Evolutionary conservation across 2,329 filamentous ascomycete genomes (phyloP).

Genomic region (Xylaria polymorpha): DNA sequence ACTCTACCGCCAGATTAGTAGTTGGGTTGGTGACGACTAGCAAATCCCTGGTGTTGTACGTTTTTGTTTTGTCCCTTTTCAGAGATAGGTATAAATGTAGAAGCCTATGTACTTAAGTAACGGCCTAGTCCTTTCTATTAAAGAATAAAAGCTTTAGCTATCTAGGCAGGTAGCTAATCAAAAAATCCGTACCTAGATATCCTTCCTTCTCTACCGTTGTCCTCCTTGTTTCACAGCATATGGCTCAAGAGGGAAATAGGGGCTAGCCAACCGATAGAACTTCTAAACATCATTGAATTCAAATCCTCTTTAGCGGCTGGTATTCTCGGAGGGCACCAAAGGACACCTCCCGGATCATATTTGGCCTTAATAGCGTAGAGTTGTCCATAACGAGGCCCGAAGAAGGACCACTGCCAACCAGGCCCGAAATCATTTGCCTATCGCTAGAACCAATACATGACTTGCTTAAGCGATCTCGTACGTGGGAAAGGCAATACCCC

Average conservation of each 20-base stretch:
- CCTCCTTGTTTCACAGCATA: too few relatives aligned
- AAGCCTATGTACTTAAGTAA: too few relatives aligned
- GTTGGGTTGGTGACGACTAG: conserved; percentile 52
- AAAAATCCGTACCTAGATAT: too few relatives aligned
- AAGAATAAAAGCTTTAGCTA: too few relatives aligned
- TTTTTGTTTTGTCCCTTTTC: too few relatives aligned
- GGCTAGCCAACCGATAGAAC: too few relatives aligned
- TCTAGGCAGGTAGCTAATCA: too few relatives aligned
- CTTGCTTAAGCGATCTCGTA: not conserved
- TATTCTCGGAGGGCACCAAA: conserved; percentile 1
- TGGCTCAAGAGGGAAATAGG: too few relatives aligned
- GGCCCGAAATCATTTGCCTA: conserved; percentile 7
- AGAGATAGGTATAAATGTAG: too few relatives aligned
- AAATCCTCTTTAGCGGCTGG: not conserved
- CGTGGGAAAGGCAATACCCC: not conserved
- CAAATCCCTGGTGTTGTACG: conserved; percentile 52
- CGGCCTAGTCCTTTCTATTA: too few relatives aligned
- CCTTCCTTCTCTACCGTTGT: too few relatives aligned
- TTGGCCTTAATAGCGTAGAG: conserved; percentile 2
- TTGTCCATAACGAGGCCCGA: not conserved
- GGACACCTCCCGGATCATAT: not conserved
- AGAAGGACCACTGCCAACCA: conserved; percentile 2
- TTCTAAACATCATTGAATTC: too few relatives aligned
- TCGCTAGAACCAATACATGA: not conserved
- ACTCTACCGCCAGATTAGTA: conserved; percentile 55